Conservation (phyloP, 139 green algal species). For the Chlorella sorokiniana region DNA sequence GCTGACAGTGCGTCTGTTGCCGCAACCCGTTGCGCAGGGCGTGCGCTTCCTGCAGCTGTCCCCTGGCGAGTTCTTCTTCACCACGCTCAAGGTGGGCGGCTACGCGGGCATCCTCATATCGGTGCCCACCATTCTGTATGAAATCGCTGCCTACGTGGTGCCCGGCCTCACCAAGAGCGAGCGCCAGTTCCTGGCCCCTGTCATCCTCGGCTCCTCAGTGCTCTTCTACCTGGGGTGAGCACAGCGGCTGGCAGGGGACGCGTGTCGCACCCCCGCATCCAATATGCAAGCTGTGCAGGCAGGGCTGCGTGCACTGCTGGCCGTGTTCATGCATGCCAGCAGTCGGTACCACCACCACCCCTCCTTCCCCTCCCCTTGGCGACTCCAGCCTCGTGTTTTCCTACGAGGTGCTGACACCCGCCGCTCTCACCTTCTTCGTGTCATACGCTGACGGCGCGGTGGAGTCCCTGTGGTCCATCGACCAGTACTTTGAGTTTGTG, state of each 20-base stretch:
- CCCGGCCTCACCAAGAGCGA: slow-evolving; percentile 92
- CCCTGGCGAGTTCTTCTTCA: slow-evolving; percentile 99
- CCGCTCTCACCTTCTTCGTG: slow-evolving; percentile 98
- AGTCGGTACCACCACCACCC: background rate
- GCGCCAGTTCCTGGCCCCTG: slow-evolving; percentile 88
- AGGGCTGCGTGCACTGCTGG: background rate
- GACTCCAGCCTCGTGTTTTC: slow-evolving; percentile 88
- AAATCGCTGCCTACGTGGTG: slow-evolving; percentile 95
- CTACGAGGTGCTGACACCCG: slow-evolving; percentile 95
- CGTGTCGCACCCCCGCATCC: too few species aligned
- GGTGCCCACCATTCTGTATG: slow-evolving; percentile 94
- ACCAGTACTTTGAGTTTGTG: slow-evolving; percentile 99
- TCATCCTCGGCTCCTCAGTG: slow-evolving; percentile 94
- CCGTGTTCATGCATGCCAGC: background rate
- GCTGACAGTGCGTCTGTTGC: too few species aligned
- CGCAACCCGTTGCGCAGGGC: slow-evolving; percentile 58
- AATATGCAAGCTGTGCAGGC: too few species aligned
- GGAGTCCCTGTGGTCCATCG: slow-evolving; percentile 98
- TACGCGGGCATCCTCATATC: slow-evolving; percentile 93
- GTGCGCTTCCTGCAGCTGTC: slow-evolving; percentile 98
- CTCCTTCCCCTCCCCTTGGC: too few species aligned
- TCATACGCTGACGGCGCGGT: slow-evolving; percentile 95
- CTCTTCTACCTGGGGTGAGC: slow-evolving; percentile 93
- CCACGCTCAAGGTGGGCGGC: slow-evolving; percentile 97
- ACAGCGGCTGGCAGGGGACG: background rate